A percentile compares a stretch with the other conserved stretches of the same genome.
phyloP scores from a whole-genome alignment of 352 stramenopile species.

The Pythium vanterpoolii region DNA sequence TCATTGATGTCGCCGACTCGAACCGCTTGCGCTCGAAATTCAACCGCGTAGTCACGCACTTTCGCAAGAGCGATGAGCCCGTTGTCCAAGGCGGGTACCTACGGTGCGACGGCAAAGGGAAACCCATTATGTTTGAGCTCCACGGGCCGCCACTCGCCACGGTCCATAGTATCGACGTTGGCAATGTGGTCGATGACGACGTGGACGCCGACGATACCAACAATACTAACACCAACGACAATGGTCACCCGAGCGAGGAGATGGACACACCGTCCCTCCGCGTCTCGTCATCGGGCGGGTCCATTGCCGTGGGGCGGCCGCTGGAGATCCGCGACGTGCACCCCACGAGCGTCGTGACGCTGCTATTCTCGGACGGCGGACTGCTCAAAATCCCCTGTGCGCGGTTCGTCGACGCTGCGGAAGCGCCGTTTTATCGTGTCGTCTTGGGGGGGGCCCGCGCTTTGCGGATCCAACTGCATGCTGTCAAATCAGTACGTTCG shows the following conservation, averaged over 20 bases:
- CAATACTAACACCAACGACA: too few species aligned
- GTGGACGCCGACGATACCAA: slow-evolving; percentile 3
- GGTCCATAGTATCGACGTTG: slow-evolving; percentile 53
- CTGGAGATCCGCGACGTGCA: slow-evolving; percentile 43
- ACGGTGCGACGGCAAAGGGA: slow-evolving; percentile 71
- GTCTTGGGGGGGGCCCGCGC: slow-evolving; percentile 51
- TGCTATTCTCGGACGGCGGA: slow-evolving; percentile 61
- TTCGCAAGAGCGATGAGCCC: slow-evolving; percentile 58
- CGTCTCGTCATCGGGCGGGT: slow-evolving; percentile 18
- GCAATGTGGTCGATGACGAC: slow-evolving; percentile 12
- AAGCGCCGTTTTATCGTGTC: slow-evolving; percentile 49
- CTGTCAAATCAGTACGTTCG: slow-evolving; percentile 23
- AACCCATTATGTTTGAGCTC: slow-evolving; percentile 70
- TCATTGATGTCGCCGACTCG: slow-evolving; percentile 80
- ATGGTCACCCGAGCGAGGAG: too few species aligned
- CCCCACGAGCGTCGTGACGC: slow-evolving; percentile 40
- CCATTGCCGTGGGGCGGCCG: slow-evolving; percentile 35
- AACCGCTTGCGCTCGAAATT: slow-evolving; percentile 82
- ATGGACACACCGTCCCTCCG: slow-evolving; percentile 8
- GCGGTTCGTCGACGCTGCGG: slow-evolving; percentile 40
- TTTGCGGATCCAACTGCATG: slow-evolving; percentile 50
- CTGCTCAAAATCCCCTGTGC: slow-evolving; percentile 42
- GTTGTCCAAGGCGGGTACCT: slow-evolving; percentile 66
- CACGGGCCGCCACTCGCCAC: slow-evolving; percentile 51
- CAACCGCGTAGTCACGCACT: slow-evolving; percentile 81